A percentile compares a stretch with the other conserved stretches of the same genome.
These are phyloP conservation scores for Solanum sejunctum DNA, from an alignment of 257 asterid genomes.

Conservation along the genomic window DNA sequence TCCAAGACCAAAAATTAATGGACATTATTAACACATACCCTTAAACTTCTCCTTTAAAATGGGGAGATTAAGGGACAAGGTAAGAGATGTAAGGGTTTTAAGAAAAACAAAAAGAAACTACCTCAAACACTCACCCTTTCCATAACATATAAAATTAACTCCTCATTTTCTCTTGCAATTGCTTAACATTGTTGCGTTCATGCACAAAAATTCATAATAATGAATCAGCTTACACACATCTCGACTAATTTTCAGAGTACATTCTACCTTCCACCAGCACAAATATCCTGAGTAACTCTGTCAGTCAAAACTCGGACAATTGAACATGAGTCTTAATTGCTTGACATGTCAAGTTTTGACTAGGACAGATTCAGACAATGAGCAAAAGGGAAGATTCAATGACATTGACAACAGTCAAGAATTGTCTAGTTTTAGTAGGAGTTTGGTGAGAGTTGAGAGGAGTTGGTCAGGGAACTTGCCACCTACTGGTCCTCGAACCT, in stretches of 20 bases:
- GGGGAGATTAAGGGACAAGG: neutral
- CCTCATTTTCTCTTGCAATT: neutral
- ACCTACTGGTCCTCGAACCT: neutral
- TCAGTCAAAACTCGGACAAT: too few species aligned
- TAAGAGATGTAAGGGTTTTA: neutral
- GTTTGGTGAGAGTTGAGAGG: slow-evolving; percentile 11
- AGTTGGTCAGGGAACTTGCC: slow-evolving; percentile 33
- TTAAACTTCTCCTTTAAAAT: neutral
- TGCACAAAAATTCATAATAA: neutral
- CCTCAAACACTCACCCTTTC: neutral
- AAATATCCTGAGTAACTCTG: neutral
- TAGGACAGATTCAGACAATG: slow-evolving; percentile 4
- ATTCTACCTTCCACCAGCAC: neutral
- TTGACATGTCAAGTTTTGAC: slow-evolving; percentile 4
- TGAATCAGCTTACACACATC: neutral
- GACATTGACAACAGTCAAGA: neutral
- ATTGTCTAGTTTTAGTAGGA: slow-evolving; percentile 1
- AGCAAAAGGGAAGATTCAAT: neutral
- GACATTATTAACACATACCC: neutral
- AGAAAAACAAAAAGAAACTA: neutral
- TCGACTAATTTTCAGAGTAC: neutral
- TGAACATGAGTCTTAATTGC: slow-evolving; percentile 7
- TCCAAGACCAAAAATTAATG: neutral
- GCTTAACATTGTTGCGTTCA: neutral
- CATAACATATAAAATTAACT: neutral